phyloP scores from a whole-genome alignment of 129 eudicot genomes.

The Artemisia argyi region DNA sequence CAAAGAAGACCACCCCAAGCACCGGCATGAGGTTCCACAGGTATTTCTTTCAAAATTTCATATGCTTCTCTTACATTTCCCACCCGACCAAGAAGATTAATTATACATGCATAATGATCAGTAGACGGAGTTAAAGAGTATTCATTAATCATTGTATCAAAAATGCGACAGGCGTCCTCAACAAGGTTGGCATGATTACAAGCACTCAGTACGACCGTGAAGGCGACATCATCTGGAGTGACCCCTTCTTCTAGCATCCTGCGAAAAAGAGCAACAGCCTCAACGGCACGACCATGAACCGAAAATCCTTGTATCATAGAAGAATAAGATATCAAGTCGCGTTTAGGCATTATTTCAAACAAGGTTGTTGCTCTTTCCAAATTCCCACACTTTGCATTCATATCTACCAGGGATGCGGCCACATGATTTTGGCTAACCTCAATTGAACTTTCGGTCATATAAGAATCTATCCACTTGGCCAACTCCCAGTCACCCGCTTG shows the following conservation, averaged over 20 bases:
- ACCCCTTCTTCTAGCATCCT: conserved; percentile 62
- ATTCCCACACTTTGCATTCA: conserved; percentile 84
- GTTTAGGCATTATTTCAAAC: conserved; percentile 50
- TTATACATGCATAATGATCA: conserved; percentile 70
- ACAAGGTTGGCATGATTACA: conserved; percentile 62
- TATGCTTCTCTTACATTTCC: conserved; percentile 64
- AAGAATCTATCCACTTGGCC: conserved; percentile 68
- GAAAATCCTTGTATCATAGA: conserved; percentile 78
- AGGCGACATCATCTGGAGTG: conserved; percentile 60
- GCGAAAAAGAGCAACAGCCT: conserved; percentile 54
- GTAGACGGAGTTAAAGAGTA: conserved; percentile 45
- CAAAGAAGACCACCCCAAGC: conserved; percentile 88
- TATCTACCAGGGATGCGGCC: conserved; percentile 61
- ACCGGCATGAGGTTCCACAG: conserved; percentile 48
- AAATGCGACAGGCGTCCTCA: conserved; percentile 57
- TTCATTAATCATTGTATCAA: conserved; percentile 39
- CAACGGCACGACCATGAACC: conserved; percentile 52
- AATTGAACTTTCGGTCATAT: conserved; percentile 29
- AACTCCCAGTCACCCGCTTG: conserved; percentile 62
- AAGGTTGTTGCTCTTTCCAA: conserved; percentile 51
- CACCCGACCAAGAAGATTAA: conserved; percentile 63
- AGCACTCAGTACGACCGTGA: conserved; percentile 60
- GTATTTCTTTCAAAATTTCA: conserved; percentile 49
- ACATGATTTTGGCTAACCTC: conserved; percentile 48
- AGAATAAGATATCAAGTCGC: conserved; percentile 60